phyloP scores from a whole-genome alignment of 495 filamentous ascomycete genomes.

The Acidiella bohemica region DNA sequence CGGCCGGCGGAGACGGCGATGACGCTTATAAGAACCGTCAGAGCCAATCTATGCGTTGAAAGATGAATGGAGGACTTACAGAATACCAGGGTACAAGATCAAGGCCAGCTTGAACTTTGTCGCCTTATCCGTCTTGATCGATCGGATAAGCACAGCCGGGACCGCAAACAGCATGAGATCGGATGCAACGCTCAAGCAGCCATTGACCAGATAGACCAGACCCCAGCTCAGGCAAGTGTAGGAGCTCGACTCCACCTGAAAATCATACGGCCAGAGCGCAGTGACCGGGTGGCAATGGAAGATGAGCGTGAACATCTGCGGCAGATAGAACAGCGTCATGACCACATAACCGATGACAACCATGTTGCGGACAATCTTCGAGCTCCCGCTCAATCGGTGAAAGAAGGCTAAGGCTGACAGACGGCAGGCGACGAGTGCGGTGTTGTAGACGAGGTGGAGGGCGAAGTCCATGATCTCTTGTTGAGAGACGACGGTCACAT shows the following conservation, averaged over 20 bases:
- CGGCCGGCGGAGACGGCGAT: constrained; percentile 4
- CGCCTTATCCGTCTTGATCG: not conserved
- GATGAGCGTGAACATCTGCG: constrained; percentile 2
- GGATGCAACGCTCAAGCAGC: constrained; percentile 3
- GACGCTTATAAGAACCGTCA: too few relatives aligned
- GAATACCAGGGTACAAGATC: constrained; percentile 4
- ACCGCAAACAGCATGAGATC: constrained; percentile 6
- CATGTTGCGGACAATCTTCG: constrained; percentile 28
- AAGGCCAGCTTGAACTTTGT: constrained; percentile 3
- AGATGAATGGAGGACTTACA: too few relatives aligned
- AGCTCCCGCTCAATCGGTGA: constrained; percentile 29
- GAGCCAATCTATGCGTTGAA: too few relatives aligned
- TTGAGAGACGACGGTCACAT: constrained; percentile 23
- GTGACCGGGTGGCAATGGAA: constrained; percentile 7
- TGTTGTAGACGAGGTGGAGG: constrained; percentile 37
- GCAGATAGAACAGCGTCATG: constrained; percentile 16
- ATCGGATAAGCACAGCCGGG: not conserved
- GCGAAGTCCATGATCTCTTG: constrained; percentile 35
- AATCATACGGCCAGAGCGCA: constrained; percentile 3
- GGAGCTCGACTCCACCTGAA: constrained; percentile 1
- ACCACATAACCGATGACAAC: constrained; percentile 24
- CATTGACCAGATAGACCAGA: constrained; percentile 3
- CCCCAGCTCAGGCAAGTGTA: constrained; percentile 3
- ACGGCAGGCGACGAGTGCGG: constrained; percentile 34
- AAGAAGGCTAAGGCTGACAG: constrained; percentile 39